Percentiles rank a stretch among this genome's conserved stretches.
Conservation (phyloP, 2,329 filamentous ascomycete genomes). For the Botrytis aclada region DNA sequence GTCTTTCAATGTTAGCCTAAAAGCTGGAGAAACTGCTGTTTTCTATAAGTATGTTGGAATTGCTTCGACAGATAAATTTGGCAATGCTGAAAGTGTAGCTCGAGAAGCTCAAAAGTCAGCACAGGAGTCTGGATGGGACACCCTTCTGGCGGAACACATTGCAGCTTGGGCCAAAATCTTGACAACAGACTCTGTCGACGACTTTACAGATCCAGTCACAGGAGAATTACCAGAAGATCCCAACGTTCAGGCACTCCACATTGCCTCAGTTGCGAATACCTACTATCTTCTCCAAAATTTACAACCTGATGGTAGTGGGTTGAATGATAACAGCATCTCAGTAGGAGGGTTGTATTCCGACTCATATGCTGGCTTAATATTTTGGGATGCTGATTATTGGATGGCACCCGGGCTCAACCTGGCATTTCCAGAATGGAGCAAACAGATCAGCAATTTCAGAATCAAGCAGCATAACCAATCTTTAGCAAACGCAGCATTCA, state of each 20-base stretch:
- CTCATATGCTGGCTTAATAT: slow-evolving; percentile 58
- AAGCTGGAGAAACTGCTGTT: slow-evolving; percentile 50
- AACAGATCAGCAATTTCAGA: slow-evolving; percentile 64
- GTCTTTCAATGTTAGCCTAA: slow-evolving; percentile 51
- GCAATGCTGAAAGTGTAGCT: slow-evolving; percentile 53
- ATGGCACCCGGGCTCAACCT: slow-evolving; percentile 58
- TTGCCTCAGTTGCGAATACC: slow-evolving; percentile 52
- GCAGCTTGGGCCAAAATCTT: slow-evolving; percentile 61
- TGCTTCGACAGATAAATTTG: slow-evolving; percentile 67
- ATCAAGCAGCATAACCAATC: slow-evolving; percentile 58
- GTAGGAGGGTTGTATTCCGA: slow-evolving; percentile 67
- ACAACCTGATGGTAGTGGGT: slow-evolving; percentile 46
- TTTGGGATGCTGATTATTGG: slow-evolving; percentile 43
- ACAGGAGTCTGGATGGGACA: slow-evolving; percentile 52
- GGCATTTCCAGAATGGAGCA: slow-evolving; percentile 58
- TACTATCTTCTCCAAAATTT: slow-evolving; percentile 55
- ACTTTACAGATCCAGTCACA: slow-evolving; percentile 54
- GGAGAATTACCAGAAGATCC: slow-evolving; percentile 57
- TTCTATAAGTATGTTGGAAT: slow-evolving; percentile 66
- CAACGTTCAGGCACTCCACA: slow-evolving; percentile 52
- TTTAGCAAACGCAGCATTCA: slow-evolving; percentile 57
- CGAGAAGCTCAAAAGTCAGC: slow-evolving; percentile 51
- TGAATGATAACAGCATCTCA: slow-evolving; percentile 61
- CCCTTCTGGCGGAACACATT: slow-evolving; percentile 53
- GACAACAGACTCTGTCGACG: slow-evolving; percentile 59